phyloP scores from a whole-genome alignment of 1,139 yeast genomes.

The Kurtzmaniella quercitrusa region DNA sequence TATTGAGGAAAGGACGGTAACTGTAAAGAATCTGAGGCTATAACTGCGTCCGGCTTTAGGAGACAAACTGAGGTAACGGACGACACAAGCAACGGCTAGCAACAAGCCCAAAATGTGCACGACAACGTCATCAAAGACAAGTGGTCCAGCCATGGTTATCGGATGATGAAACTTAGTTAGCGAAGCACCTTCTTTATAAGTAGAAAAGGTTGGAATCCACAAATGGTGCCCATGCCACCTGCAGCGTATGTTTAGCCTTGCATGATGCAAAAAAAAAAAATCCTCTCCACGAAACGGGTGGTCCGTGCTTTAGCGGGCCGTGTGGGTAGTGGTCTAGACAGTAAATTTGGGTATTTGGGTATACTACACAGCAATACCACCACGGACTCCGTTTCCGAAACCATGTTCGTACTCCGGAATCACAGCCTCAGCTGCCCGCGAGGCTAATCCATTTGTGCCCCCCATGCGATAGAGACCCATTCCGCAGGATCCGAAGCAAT shows the following conservation, averaged over 20 bases:
- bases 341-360: no score
- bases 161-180: background rate
- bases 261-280: background rate
- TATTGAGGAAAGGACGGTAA: conserved; percentile 7
- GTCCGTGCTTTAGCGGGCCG: no score
- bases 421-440: no score
- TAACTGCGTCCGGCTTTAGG: background rate
- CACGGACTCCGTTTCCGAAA: no score
- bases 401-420: no score
- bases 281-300: no score
- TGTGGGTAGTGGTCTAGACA: no score
- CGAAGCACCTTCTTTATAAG: background rate
- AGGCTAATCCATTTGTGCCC: background rate
- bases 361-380: no score
- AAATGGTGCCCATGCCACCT: background rate
- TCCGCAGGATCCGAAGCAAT: background rate
- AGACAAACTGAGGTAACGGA: background rate
- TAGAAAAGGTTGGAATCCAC: background rate
- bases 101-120: background rate
- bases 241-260: background rate
- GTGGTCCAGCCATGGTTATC: background rate
- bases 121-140: background rate
- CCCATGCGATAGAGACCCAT: background rate
- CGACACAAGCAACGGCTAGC: background rate
- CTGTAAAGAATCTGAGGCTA: conserved; percentile 7